Evolutionary conservation across 805 yeast species (phyloP), one percentile per base, ranked within the genome.

Genomic region (Saccharomycopsis sp.): DNA sequence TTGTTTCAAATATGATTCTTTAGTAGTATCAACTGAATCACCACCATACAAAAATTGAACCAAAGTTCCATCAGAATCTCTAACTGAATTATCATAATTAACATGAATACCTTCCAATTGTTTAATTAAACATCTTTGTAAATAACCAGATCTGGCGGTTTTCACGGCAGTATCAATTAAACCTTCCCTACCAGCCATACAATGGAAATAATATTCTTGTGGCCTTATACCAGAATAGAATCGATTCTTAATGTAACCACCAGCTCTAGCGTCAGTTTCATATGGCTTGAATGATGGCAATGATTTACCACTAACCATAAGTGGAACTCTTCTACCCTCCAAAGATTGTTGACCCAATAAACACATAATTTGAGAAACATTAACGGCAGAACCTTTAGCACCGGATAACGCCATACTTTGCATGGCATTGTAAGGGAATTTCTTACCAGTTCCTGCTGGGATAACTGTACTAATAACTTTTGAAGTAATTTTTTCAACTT

Each of bases 101-200:
- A 87, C 82, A 56, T 85, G 95, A 23, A 93, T 95, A 71, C 98
- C 98, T 66, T 93, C 99, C 53, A 93, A 73, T 68, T 93, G 98
- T 66, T 93, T 93, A 48, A 96, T 93, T 67, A 93, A 75, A 77
- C 99, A 94, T 70, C 99, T 81, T 70, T 93, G 99, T 64, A 93
- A 74, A 67, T 93, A 93, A 61, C 99, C 99, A 49, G 97, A 89
- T 68, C 96, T 81, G 17, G 97, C 86, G 7, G 99, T 93, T 68
- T 93, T 93, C 53, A 93, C 99, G 41, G 99, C 98, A 49, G 99
- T 93, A 74, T 93, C 99, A 69, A 93, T 93, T 60, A 93, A 77
- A 70, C 99, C 99, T 73, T 93, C 99, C 72, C 99, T 84, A 68
- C 99, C 99, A 45, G 99, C 98, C 98, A 93, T 93, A 73, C 97